These are phyloP conservation scores for Solanum aculeatissimum DNA, from an alignment of 305 asterid species.

Conservation along the genomic window DNA sequence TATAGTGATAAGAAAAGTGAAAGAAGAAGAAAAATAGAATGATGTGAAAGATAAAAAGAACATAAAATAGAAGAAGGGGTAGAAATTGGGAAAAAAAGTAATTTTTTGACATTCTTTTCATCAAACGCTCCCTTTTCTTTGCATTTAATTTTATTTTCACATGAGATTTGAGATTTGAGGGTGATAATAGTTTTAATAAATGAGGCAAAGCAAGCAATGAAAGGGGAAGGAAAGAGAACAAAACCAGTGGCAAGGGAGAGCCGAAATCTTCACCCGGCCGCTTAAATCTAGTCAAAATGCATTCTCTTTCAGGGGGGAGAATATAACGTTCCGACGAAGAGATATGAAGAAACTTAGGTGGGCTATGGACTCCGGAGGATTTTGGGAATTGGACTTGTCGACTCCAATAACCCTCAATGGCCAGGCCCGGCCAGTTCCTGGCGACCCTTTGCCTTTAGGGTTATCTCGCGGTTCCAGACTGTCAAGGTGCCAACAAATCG, in stretches of 20 bases:
- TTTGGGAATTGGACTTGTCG: constrained; percentile 70
- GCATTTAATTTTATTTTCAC: too few species aligned
- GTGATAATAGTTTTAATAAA: too few species aligned
- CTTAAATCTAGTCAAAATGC: background rate
- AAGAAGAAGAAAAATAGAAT: too few species aligned
- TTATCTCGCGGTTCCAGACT: constrained; percentile 48
- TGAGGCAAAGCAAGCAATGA: background rate
- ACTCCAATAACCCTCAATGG: constrained; percentile 67
- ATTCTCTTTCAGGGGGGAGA: background rate
- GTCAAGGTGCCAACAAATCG: constrained; percentile 58
- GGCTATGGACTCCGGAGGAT: constrained; percentile 55
- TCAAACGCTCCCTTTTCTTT: too few species aligned
- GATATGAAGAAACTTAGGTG: constrained; percentile 65
- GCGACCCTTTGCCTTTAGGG: constrained; percentile 49
- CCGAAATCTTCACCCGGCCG: background rate
- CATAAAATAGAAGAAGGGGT: too few species aligned
- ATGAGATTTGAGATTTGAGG: too few species aligned
- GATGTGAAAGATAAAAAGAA: too few species aligned
- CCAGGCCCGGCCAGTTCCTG: constrained; percentile 47
- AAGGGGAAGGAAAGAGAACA: background rate
- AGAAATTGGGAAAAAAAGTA: too few species aligned
- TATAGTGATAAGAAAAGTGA: too few species aligned
- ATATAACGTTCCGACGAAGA: background rate
- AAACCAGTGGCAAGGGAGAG: background rate
- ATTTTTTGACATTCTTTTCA: too few species aligned